Conservation (phyloP, 805 yeast genomes). For the Candida khao-thaluensis region DNA sequence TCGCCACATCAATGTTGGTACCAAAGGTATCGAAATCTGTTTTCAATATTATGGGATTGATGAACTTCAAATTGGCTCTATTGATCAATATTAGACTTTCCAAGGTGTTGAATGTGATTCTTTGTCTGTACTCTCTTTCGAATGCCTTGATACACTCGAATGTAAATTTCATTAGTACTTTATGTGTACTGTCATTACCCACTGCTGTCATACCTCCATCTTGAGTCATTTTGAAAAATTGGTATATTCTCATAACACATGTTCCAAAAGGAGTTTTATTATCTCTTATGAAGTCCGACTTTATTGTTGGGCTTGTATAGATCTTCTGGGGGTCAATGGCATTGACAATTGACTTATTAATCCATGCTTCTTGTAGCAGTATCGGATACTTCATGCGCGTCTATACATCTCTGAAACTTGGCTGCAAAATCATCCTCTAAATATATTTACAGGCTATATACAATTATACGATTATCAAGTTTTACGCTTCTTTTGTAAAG, state of each 20-base stretch:
- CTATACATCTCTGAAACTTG: conserved; percentile 10
- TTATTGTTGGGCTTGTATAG: conserved; percentile 16
- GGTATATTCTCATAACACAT: conserved; percentile 29
- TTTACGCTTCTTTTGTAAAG: conserved; percentile 19
- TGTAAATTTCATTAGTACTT: conserved; percentile 30
- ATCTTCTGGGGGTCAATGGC: conserved; percentile 7
- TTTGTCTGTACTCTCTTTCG: conserved; percentile 29
- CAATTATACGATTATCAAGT: neutral
- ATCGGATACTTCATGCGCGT: conserved; percentile 15
- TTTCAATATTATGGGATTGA: conserved; percentile 14
- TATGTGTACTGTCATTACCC: conserved; percentile 32
- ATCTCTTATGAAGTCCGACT: conserved; percentile 18
- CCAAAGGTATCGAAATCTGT: conserved; percentile 15
- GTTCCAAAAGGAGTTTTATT: conserved; percentile 14
- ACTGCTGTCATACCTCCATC: conserved; percentile 27
- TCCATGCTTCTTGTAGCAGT: conserved; percentile 27
- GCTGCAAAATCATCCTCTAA: neutral
- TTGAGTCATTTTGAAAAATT: conserved; percentile 23
- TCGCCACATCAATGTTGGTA: conserved; percentile 18
- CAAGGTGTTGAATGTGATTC: conserved; percentile 34
- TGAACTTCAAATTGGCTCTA: conserved; percentile 27
- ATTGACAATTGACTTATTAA: conserved; percentile 15
- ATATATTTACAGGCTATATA: conserved; percentile 2
- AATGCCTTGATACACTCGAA: conserved; percentile 25
- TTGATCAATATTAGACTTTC: conserved; percentile 27